A percentile compares a stretch with the other conserved stretches of the same genome.
phyloP scores from a whole-genome alignment of 2,329 filamentous ascomycete genomes.

The Fusarium chaquense region DNA sequence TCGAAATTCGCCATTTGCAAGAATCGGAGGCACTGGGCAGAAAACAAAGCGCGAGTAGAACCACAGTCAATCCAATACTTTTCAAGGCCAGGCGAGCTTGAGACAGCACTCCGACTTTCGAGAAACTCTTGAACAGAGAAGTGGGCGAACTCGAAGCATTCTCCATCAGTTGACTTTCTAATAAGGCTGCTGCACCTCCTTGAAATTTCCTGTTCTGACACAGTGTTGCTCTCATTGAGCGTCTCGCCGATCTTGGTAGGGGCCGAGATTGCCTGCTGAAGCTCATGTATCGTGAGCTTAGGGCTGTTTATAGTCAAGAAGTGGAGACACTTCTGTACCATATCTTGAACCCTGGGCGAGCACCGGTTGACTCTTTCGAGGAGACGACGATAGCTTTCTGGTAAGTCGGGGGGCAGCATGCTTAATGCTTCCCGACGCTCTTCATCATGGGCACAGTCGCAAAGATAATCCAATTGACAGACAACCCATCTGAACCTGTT shows the following conservation, averaged over 20 bases:
- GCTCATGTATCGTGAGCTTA: not conserved
- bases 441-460: slow-evolving; percentile 12
- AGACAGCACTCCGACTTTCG: not conserved
- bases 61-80: not conserved
- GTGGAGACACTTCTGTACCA: slow-evolving; percentile 21
- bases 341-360: not conserved
- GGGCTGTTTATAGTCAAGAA: not conserved
- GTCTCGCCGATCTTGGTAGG: accelerated
- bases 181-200: slow-evolving; percentile 29
- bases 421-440: slow-evolving; percentile 23
- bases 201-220: slow-evolving; percentile 12
- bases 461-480: slow-evolving; percentile 38
- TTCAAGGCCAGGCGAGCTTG: not conserved
- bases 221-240: not conserved
- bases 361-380: not conserved
- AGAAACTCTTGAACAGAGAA: slow-evolving; percentile 37
- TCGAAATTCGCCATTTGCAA: slow-evolving; percentile 23
- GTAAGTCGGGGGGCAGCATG: slow-evolving; percentile 1
- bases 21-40: slow-evolving; percentile 15
- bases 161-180: not conserved
- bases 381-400: slow-evolving; percentile 24
- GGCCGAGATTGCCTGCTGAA: slow-evolving; percentile 20
- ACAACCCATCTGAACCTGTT: slow-evolving; percentile 40
- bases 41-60: accelerated
- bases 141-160: slow-evolving; percentile 23